phyloP scores from a whole-genome alignment of 2,329 filamentous ascomycete genomes.

The Ophiostoma quercus region DNA sequence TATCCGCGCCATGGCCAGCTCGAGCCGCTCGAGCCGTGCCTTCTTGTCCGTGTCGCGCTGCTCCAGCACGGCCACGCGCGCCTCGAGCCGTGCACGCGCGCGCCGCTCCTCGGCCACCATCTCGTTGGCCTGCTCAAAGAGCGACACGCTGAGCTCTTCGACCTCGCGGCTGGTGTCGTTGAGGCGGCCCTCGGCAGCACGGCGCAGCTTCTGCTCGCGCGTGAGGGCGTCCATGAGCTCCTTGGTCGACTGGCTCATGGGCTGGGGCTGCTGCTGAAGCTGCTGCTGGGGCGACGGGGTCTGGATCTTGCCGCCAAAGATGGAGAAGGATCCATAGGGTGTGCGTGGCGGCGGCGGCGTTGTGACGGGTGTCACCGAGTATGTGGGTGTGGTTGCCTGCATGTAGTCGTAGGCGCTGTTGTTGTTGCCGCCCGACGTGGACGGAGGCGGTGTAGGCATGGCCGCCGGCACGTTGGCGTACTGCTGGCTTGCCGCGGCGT shows the following conservation, averaged over 20 bases:
- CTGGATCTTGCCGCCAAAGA: conserved; percentile 13
- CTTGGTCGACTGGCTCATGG: conserved; percentile 32
- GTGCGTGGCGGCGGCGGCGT: conserved; percentile 17
- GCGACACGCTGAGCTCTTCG: conserved; percentile 67
- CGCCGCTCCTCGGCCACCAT: conserved; percentile 76
- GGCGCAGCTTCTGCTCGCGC: conserved; percentile 61
- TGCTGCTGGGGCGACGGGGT: conserved; percentile 20
- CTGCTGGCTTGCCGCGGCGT: conserved; percentile 17
- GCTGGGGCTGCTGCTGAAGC: conserved; percentile 2
- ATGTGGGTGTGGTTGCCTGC: conserved; percentile 24
- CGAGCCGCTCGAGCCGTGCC: conserved; percentile 62
- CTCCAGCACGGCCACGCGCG: conserved; percentile 64
- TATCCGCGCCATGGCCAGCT: conserved; percentile 65
- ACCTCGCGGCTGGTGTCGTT: conserved; percentile 65
- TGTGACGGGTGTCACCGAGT: conserved; percentile 24
- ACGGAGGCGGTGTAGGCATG: conserved; percentile 22
- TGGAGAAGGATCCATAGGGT: conserved; percentile 21
- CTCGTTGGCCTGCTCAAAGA: conserved; percentile 81
- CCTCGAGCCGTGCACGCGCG: conserved; percentile 65
- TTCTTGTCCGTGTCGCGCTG: conserved; percentile 64
- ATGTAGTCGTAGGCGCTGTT: conserved; percentile 19
- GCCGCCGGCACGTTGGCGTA: background rate
- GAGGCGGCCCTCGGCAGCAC: conserved; percentile 63
- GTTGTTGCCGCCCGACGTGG: conserved; percentile 19
- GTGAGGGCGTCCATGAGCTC: conserved; percentile 60